phyloP scores from a whole-genome alignment of 805 yeast genomes.

The Hanseniaspora occidentalis region DNA sequence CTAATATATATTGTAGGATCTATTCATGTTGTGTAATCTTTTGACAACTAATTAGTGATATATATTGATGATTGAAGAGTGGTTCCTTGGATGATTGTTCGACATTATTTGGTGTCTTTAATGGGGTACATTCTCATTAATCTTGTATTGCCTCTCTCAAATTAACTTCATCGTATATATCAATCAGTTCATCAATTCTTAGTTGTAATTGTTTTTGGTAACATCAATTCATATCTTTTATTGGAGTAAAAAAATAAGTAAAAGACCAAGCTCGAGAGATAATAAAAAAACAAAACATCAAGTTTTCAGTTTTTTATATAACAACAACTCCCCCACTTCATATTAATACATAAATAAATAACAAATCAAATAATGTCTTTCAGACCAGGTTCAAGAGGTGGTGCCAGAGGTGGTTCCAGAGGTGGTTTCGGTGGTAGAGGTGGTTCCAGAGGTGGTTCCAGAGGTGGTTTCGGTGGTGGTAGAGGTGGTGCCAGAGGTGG shows the following conservation, averaged over 20 bases:
- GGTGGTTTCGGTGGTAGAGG: slow-evolving; percentile 24
- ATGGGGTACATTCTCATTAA: too few species aligned
- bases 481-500: slow-evolving; percentile 42
- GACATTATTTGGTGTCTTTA: too few species aligned
- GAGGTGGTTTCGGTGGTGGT: slow-evolving; percentile 40
- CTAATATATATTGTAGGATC: too few species aligned
- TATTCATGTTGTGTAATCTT: too few species aligned
- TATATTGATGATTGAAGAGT: too few species aligned
- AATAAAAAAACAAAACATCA: background rate
- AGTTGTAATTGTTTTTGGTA: too few species aligned
- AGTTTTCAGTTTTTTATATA: too few species aligned
- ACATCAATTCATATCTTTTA: too few species aligned
- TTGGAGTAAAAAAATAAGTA: background rate
- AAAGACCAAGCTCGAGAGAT: slow-evolving; percentile 1
- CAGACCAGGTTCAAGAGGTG: slow-evolving; percentile 57
- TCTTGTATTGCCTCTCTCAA: too few species aligned
- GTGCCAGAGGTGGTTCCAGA: slow-evolving; percentile 28
- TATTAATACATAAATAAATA: background rate
- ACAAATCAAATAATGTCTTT: slow-evolving; percentile 48
- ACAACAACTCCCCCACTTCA: background rate
- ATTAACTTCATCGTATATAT: background rate
- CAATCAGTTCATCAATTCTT: background rate
- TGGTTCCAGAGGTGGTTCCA: slow-evolving; percentile 31
- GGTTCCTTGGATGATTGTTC: too few species aligned
- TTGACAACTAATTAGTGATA: too few species aligned